Base-by-base conservation (phyloP, 768 basidiomycete species). In the Mycena capillaripes region DNA sequence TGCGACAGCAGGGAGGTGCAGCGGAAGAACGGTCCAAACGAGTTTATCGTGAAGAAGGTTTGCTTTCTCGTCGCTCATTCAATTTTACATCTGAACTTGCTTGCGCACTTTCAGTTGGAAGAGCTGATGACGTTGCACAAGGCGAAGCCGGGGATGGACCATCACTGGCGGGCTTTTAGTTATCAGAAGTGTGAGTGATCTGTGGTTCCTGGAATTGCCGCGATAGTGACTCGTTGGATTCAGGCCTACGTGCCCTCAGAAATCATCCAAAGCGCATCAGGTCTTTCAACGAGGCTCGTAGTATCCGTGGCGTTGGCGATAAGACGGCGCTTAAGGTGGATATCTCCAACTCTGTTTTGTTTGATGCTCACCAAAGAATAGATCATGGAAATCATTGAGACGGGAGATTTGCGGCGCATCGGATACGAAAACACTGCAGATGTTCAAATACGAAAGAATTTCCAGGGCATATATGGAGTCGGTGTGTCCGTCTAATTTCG, bases 391-490 rank as follows among this genome's bases (percentile, higher is more conserved):
- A 95, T 96, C 32, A 76, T 95, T 29, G 78, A 90, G 68, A 95
- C 95, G 0, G 95, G 95, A 0, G 82, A 87, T n/a, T 84, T 95
- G 34, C 85, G 85, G 25, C 89, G 95, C 19, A 91, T 96, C 66
- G 82, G 81, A 38, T 91, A 90, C 67, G 93, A 94, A 79, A 85
- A 82, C 27, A 92, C 91, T 1, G 90, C 89, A 40, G 93, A 93
- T 60, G 85, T 93, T 1, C 78, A 83, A 44, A 87, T 86, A 0
- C 85, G 87, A 3, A 82, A 84, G 27, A 55, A 90, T 12, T 97
- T 97, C 77, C 88, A 89, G 64, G 93, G 94, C 10, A 92, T 98
- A 50, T 97, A 97, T 76, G 95, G 94, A 36, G 95, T 97, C 69
- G 96, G 95, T 90, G 71, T 81, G 66, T 71, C 70, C 27, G 1